These are phyloP conservation scores for Leucocoprinus birnbaumii DNA, from an alignment of 768 basidiomycete genomes.

Conservation along the genomic window DNA sequence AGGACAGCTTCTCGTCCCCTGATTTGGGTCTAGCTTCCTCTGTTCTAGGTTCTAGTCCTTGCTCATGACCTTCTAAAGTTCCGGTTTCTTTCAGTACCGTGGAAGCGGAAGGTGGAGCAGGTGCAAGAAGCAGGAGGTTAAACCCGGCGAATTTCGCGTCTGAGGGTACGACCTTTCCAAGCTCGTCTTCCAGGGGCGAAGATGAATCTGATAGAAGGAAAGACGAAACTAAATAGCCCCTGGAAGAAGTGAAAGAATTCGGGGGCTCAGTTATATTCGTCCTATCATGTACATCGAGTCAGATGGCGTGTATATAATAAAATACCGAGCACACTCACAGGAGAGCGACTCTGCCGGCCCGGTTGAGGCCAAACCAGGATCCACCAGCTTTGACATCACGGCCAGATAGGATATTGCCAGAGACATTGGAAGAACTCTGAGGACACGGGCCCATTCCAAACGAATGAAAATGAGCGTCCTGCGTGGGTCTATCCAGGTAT, in stretches of 20 bases:
- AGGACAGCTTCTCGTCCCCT: conserved; percentile 21
- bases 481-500: conserved; percentile 62
- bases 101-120: conserved; percentile 26
- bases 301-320: background rate
- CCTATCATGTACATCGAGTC: conserved; percentile 36
- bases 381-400: conserved; percentile 73
- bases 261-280: conserved; percentile 83
- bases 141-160: conserved; percentile 72
- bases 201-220: conserved; percentile 59
- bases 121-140: conserved; percentile 70
- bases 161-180: conserved; percentile 40
- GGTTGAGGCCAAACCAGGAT: conserved; percentile 77
- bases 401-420: conserved; percentile 61
- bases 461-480: conserved; percentile 63
- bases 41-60: conserved; percentile 2
- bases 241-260: conserved; percentile 48
- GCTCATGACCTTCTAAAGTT: conserved; percentile 1
- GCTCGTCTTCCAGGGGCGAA: conserved; percentile 45
- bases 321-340: conserved; percentile 48
- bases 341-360: conserved; percentile 64
- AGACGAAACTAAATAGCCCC: conserved; percentile 65
- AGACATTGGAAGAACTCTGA: conserved; percentile 6
- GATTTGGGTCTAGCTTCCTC: background rate
- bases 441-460: conserved; percentile 37
- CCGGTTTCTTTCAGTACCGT: conserved; percentile 19